phyloP scores from a whole-genome alignment of 805 yeast species.

The Wickerhamiella occidentalis region DNA sequence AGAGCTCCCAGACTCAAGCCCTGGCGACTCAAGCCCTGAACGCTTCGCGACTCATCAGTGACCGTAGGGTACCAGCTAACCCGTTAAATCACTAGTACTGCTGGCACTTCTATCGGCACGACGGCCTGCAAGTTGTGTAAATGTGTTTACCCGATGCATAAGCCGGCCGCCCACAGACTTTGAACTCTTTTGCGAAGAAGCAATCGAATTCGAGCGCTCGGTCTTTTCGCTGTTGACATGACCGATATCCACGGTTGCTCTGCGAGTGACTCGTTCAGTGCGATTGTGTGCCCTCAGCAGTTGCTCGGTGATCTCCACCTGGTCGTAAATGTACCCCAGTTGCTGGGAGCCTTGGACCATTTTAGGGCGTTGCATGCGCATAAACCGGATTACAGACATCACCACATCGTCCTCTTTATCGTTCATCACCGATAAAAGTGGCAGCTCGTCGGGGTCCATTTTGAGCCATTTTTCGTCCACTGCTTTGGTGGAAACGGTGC shows the following conservation, averaged over 20 bases:
- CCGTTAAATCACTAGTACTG: not conserved
- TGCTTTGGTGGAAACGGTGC: not conserved
- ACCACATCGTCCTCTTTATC: constrained; percentile 17
- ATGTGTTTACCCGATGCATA: constrained; percentile 1
- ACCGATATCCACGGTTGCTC: constrained; percentile 8
- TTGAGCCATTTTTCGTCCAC: not conserved
- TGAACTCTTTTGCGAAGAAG: constrained; percentile 8
- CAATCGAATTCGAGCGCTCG: constrained; percentile 2
- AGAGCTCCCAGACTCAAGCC: no score
- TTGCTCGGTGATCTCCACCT: constrained; percentile 24
- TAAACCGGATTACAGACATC: constrained; percentile 23
- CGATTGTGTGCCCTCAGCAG: constrained; percentile 13
- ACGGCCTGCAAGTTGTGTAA: not conserved
- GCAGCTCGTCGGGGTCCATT: constrained; percentile 15
- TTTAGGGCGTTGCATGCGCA: constrained; percentile 32
- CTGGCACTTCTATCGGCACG: not conserved
- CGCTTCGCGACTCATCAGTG: no score
- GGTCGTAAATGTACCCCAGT: constrained; percentile 29
- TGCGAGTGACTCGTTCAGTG: constrained; percentile 6
- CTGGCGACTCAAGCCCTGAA: no score
- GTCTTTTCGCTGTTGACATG: not conserved
- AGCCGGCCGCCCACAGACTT: constrained; percentile 4
- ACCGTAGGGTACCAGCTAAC: no score
- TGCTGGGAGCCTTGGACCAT: constrained; percentile 35
- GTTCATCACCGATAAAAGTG: constrained; percentile 20